These are phyloP conservation scores for Cercophora samala DNA, from an alignment of 495 filamentous ascomycete genomes.

Conservation along the genomic window DNA sequence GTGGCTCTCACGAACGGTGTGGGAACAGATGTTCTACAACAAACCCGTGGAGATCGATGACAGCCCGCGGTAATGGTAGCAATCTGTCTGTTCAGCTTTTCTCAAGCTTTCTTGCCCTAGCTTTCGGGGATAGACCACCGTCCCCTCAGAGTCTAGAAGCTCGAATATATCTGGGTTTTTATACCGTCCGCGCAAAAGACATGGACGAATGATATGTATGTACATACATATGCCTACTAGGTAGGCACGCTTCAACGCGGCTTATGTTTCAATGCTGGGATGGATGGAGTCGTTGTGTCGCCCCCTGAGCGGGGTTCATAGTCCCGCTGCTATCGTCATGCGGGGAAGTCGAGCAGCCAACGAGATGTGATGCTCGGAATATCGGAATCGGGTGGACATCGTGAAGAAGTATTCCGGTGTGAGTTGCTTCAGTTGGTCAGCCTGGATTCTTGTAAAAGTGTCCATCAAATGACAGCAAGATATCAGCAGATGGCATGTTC, in stretches of 20 bases:
- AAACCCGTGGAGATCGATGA: background rate
- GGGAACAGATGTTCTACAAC: background rate
- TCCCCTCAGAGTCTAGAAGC: too few species aligned
- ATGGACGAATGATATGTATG: background rate
- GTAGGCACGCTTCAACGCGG: constrained; percentile 13
- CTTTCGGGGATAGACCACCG: background rate
- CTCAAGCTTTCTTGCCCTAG: background rate
- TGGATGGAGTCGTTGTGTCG: background rate
- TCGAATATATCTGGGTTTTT: background rate
- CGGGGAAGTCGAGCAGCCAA: background rate
- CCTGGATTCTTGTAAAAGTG: too few species aligned
- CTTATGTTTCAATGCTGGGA: constrained; percentile 6
- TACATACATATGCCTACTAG: too few species aligned
- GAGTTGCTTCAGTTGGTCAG: too few species aligned
- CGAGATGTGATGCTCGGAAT: background rate
- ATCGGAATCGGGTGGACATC: background rate
- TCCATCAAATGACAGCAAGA: too few species aligned
- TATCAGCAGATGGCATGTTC: too few species aligned
- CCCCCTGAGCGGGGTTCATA: background rate
- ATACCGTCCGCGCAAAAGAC: background rate
- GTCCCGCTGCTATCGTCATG: background rate
- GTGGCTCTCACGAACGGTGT: too few species aligned
- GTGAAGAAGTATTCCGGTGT: background rate
- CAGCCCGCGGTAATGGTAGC: background rate
- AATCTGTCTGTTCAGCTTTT: background rate